Evolutionary conservation across 2,329 filamentous ascomycete genomes (phyloP).

Genomic region (Corniculantispora saksenae): DNA sequence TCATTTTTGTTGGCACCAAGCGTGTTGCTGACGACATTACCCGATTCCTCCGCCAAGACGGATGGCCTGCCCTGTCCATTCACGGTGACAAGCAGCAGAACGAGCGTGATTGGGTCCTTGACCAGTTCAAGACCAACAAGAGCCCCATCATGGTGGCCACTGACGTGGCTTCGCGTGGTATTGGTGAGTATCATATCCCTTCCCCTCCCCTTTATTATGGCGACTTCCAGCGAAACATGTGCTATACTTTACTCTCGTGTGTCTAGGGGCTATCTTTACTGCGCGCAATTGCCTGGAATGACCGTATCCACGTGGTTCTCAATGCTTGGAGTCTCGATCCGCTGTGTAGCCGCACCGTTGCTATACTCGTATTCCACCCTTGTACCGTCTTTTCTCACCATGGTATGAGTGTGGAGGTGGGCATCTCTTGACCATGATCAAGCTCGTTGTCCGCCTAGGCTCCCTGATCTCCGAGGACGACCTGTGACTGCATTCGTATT

Average conservation of each 20-base stretch:
- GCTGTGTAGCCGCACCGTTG: constrained; percentile 61
- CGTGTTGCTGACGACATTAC: constrained; percentile 98
- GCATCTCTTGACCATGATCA: constrained; percentile 74
- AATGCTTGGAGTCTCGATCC: constrained; percentile 82
- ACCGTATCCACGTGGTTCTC: constrained; percentile 81
- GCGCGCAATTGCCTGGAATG: constrained; percentile 91
- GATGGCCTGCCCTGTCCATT: constrained; percentile 96
- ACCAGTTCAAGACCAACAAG: constrained; percentile 99
- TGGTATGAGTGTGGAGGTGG: constrained; percentile 78
- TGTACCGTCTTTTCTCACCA: constrained; percentile 58
- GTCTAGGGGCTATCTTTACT: constrained; percentile 84
- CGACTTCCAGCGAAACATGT: constrained; percentile 60
- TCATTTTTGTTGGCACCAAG: constrained; percentile 93
- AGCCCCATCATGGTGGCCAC: constrained; percentile 99
- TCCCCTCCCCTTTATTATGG: constrained; percentile 42
- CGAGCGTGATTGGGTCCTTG: constrained; percentile 98
- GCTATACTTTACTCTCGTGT: constrained; percentile 84
- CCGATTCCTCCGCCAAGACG: constrained; percentile 93
- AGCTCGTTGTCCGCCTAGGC: constrained; percentile 61
- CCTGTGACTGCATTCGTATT: constrained; percentile 52
- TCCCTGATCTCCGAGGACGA: constrained; percentile 55
- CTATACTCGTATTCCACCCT: constrained; percentile 77
- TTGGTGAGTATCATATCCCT: constrained; percentile 84
- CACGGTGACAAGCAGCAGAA: constrained; percentile 99
- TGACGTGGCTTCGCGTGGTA: constrained; percentile 99